Evolutionary conservation across 2,329 filamentous ascomycete species (phyloP).

Genomic region (Colletotrichum sansevieriae): DNA sequence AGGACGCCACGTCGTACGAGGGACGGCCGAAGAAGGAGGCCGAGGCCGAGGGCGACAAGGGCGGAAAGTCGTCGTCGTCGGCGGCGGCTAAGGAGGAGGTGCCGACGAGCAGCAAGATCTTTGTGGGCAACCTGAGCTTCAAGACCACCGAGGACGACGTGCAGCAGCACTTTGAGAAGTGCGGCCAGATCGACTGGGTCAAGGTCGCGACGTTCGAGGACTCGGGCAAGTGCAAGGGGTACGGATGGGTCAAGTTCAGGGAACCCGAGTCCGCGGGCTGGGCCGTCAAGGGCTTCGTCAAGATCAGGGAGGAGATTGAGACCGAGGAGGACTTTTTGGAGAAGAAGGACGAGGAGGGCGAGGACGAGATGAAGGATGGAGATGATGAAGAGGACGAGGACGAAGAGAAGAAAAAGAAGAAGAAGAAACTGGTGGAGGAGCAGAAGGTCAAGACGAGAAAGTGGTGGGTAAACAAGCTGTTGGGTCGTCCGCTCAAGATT

Average conservation of each 20-base stretch:
- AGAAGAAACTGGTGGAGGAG: slow-evolving; percentile 48
- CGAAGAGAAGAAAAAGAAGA: slow-evolving; percentile 48
- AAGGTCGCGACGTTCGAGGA: slow-evolving; percentile 97
- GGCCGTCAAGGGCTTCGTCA: slow-evolving; percentile 82
- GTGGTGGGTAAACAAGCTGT: slow-evolving; percentile 88
- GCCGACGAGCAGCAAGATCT: slow-evolving; percentile 81
- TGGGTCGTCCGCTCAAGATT: slow-evolving; percentile 84
- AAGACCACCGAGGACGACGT: slow-evolving; percentile 85
- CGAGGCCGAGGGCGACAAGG: slow-evolving; percentile 43
- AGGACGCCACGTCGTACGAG: slow-evolving; percentile 90
- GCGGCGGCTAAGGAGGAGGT: slow-evolving; percentile 51
- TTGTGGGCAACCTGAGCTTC: slow-evolving; percentile 91
- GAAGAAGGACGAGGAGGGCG: slow-evolving; percentile 53
- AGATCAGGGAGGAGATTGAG: slow-evolving; percentile 74
- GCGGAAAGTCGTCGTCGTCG: slow-evolving; percentile 41
- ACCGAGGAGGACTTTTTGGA: slow-evolving; percentile 73
- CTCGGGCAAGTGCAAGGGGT: slow-evolving; percentile 97
- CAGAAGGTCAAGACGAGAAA: slow-evolving; percentile 72
- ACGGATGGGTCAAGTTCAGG: slow-evolving; percentile 93
- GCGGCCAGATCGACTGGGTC: slow-evolving; percentile 84
- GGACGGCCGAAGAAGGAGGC: slow-evolving; percentile 82
- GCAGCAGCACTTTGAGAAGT: slow-evolving; percentile 84
- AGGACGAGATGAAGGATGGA: slow-evolving; percentile 53
- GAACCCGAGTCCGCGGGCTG: slow-evolving; percentile 79
- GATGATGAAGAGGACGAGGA: slow-evolving; percentile 52